These are phyloP conservation scores for Hansenula lynferdii DNA, from an alignment of 1,139 yeast species.

Conservation along the genomic window DNA sequence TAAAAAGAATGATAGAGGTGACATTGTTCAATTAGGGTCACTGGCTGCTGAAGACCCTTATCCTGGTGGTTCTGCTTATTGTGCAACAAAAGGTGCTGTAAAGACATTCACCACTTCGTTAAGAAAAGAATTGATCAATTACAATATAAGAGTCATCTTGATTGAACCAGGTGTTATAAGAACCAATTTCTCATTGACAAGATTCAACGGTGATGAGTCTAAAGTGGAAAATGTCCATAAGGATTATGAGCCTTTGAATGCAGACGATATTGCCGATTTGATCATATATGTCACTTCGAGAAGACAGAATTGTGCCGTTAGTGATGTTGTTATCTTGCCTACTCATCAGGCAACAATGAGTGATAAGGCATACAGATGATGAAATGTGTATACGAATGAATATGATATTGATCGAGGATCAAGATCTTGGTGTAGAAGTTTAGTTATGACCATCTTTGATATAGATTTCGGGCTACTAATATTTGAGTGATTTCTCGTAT, in stretches of 20 bases:
- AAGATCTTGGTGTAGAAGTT: no score
- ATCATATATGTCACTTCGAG: constrained; percentile 57
- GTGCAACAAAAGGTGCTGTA: constrained; percentile 71
- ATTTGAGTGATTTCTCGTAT: not conserved
- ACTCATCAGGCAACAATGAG: constrained; percentile 51
- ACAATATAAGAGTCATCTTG: constrained; percentile 62
- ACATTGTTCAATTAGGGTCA: constrained; percentile 65
- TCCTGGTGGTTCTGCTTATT: constrained; percentile 72
- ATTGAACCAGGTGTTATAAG: constrained; percentile 76
- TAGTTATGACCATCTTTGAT: no score
- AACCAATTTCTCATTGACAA: constrained; percentile 64
- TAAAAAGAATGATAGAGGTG: constrained; percentile 45
- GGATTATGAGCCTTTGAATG: constrained; percentile 57
- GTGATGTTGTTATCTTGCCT: constrained; percentile 64
- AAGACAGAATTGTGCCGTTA: constrained; percentile 60
- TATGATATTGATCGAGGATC: no score
- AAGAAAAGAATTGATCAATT: constrained; percentile 61
- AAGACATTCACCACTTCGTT: constrained; percentile 58
- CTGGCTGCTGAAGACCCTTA: constrained; percentile 76
- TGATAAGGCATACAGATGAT: constrained; percentile 19
- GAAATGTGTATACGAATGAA: no score
- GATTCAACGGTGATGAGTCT: constrained; percentile 62
- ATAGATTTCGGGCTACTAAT: no score
- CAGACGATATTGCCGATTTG: constrained; percentile 67
- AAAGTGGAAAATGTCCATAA: constrained; percentile 63